phyloP scores from a whole-genome alignment of 768 basidiomycete genomes.

The Rhodotorula diobovata region DNA sequence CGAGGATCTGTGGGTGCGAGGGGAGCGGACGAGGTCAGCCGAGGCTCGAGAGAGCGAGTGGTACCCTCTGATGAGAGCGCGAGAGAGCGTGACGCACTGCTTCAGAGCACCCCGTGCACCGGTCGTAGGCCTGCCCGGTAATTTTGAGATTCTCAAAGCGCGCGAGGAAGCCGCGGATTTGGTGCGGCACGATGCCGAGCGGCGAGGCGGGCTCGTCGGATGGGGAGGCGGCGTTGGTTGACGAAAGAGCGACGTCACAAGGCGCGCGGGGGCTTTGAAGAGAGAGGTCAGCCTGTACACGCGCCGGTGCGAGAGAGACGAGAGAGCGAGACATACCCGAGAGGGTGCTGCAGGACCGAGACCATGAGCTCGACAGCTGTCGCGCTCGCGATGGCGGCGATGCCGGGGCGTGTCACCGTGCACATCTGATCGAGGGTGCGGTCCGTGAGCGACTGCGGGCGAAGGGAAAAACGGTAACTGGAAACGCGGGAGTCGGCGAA shows the following conservation, averaged over 20 bases:
- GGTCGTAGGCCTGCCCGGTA: conserved; percentile 75
- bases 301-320: not conserved
- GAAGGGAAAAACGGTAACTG: too few relatives aligned
- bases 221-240: not conserved
- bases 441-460: conserved; percentile 57
- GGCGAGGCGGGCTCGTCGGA: conserved; percentile 49
- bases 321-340: conserved; percentile 74
- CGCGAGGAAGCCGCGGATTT: conserved; percentile 81
- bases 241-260: conserved; percentile 18
- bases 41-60: too few relatives aligned
- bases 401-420: conserved; percentile 90
- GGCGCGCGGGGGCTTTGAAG: conserved; percentile 40
- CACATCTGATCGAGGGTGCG: conserved; percentile 98
- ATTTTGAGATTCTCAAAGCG: conserved; percentile 81
- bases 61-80: too few relatives aligned
- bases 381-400: conserved; percentile 86
- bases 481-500: too few relatives aligned
- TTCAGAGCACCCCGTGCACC: conserved; percentile 86
- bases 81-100: too few relatives aligned
- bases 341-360: conserved; percentile 80
- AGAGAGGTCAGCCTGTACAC: too few relatives aligned
- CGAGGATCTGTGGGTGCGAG: conserved; percentile 57
- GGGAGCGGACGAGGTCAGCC: too few relatives aligned
- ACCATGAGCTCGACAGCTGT: conserved; percentile 89
- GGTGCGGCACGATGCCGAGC: conserved; percentile 86